Evolutionary conservation across 345 rosid species (phyloP).

Genomic region (Euphorbia peplus): DNA sequence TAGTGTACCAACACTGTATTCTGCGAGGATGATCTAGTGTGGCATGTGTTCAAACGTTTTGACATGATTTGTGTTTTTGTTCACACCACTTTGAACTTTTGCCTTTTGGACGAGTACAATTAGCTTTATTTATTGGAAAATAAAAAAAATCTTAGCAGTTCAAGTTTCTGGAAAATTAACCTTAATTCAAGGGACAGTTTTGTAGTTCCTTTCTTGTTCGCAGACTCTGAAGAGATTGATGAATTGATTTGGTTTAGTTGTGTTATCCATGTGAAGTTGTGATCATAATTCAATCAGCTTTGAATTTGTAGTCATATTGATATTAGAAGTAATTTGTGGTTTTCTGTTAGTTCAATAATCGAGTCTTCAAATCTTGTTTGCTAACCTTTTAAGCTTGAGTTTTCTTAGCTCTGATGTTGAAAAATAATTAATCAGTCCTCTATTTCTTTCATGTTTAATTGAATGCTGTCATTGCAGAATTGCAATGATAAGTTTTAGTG

Average conservation of each 20-base stretch:
- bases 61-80: slow-evolving; percentile 14
- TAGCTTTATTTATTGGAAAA: slow-evolving; percentile 17
- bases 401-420: background rate
- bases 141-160: slow-evolving; percentile 21
- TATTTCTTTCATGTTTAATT: background rate
- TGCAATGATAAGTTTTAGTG: background rate
- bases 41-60: slow-evolving; percentile 22
- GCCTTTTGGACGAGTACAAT: slow-evolving; percentile 9
- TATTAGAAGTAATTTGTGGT: background rate
- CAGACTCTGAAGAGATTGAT: background rate
- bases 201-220: background rate
- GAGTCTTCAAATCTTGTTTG: background rate
- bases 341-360: background rate
- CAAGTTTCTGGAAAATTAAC: background rate
- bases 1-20: slow-evolving; percentile 11
- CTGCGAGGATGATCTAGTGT: slow-evolving; percentile 17
- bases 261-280: slow-evolving; percentile 2
- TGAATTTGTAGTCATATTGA: background rate
- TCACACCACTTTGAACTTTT: slow-evolving; percentile 12
- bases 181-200: background rate
- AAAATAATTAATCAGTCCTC: background rate
- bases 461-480: background rate
- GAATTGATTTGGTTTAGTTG: background rate
- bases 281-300: background rate
- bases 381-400: background rate